Base-by-base conservation (phyloP, 805 yeast genomes). In the Debaryomyces castellii region DNA sequence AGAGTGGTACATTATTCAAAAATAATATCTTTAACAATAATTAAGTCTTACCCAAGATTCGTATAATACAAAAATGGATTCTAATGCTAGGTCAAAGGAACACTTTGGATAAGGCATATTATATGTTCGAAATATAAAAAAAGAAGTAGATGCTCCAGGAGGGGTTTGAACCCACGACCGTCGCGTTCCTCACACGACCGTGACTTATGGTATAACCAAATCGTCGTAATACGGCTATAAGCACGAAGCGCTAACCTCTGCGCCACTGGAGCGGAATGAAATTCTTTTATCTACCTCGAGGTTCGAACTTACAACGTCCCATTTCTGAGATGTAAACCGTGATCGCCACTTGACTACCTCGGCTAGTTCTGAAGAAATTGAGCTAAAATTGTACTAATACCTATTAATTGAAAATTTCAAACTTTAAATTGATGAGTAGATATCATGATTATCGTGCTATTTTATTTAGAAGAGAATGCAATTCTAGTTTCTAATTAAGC, bases 211-310 rank as follows among this genome's bases (percentile, higher is more conserved):
- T 53, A 69, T 69, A 67, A 69, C 73, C 73, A 66, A 49, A 56
- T 61, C 57, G 70, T 64, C 71, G 72, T 56, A 61, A 67, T 51
- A 60, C 76, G 67, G 71, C 73, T 71, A 71, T 72, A 72, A 72
- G 77, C 76, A 72, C 77, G 76, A 72, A 71, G 77, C 76, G 76
- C 77, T 72, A 71, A 71, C 77, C 77, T 62, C 77, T 71, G 77
- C 76, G 76, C 75, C 75, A 71, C 74, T 69, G 67, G 75, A 70
- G 73, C 76, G 22, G 34, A 34, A 22, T 18, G n/a, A 14, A 30
- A 17, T 21, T 22, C 43, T 36, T 36, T 36, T 36, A 43, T 37
- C 46, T 43, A 38, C 39, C 39, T 33, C 33, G 36, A 33, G 44
- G 39, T 21, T 41, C 45, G 48, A 45, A 41, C 48, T 33, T 35